Conservation (phyloP, 352 stramenopile species). For the Globisporangium cystogenes region DNA sequence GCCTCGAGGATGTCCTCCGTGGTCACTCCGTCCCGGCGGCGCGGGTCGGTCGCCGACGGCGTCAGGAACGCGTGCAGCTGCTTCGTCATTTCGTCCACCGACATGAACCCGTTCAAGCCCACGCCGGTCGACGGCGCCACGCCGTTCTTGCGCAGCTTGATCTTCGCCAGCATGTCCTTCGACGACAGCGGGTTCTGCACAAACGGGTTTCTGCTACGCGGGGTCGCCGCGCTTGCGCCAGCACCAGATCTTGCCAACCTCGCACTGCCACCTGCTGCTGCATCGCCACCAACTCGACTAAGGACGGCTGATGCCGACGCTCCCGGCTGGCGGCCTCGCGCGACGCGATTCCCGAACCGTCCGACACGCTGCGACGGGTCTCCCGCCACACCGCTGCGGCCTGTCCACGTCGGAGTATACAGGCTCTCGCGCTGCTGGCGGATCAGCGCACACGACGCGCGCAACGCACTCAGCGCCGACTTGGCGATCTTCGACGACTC, state of each 20-base stretch:
- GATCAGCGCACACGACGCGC: constrained; percentile 71
- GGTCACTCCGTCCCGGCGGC: constrained; percentile 51
- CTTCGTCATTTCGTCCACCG: constrained; percentile 52
- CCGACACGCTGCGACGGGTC: constrained; percentile 39
- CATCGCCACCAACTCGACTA: background rate
- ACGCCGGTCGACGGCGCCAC: constrained; percentile 11
- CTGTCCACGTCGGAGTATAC: constrained; percentile 79
- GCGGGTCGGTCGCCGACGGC: constrained; percentile 11
- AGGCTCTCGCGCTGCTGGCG: constrained; percentile 52
- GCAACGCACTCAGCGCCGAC: constrained; percentile 75
- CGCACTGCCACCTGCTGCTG: background rate
- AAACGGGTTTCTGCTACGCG: constrained; percentile 19
- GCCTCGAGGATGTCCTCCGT: constrained; percentile 87
- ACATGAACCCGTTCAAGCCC: constrained; percentile 26
- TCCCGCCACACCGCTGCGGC: constrained; percentile 57
- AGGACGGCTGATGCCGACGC: constrained; percentile 7
- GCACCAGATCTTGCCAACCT: background rate
- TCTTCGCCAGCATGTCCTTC: constrained; percentile 62
- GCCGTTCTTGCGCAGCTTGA: constrained; percentile 43
- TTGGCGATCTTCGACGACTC: constrained; percentile 88
- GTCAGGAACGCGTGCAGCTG: constrained; percentile 84
- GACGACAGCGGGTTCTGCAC: constrained; percentile 36
- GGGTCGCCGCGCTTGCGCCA: background rate
- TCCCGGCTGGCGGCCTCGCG: constrained; percentile 15
- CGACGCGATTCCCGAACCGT: constrained; percentile 41